Conservation (phyloP, 176 grass and related monocot species). For the Ampelocalamus luodianensis region DNA sequence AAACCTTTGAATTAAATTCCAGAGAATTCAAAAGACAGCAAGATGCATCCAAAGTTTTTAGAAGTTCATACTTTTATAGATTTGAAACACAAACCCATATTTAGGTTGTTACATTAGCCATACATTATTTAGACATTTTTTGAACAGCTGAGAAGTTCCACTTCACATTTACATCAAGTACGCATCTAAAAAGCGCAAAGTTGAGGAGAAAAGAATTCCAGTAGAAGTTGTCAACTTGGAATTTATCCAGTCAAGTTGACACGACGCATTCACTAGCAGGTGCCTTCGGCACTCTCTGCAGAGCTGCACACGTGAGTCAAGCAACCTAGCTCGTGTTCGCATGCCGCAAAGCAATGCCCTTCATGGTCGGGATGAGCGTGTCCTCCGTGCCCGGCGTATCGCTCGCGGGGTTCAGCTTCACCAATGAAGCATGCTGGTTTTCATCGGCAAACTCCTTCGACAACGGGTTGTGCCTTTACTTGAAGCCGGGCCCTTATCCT, state of each 20-base stretch:
- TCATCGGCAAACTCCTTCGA: conserved; percentile 52
- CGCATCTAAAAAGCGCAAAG: background rate
- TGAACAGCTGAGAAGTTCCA: background rate
- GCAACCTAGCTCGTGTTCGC: conserved; percentile 68
- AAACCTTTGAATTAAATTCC: too few relatives aligned
- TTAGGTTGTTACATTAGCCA: too few relatives aligned
- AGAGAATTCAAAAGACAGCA: too few relatives aligned
- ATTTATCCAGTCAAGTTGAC: background rate
- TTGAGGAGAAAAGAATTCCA: background rate
- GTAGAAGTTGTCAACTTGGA: background rate
- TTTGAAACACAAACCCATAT: too few relatives aligned
- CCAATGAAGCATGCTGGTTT: conserved; percentile 45
- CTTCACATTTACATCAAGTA: background rate
- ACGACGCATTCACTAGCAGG: background rate
- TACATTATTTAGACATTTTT: background rate
- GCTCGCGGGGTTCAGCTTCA: conserved; percentile 61
- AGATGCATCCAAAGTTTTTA: too few relatives aligned
- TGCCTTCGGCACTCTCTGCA: background rate
- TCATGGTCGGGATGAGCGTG: conserved; percentile 88
- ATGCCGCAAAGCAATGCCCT: conserved; percentile 87
- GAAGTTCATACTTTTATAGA: too few relatives aligned
- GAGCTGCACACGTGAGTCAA: background rate
- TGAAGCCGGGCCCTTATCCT: conserved; percentile 52
- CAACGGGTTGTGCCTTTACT: conserved; percentile 32
- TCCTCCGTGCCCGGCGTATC: conserved; percentile 75